A percentile compares a stretch with the other conserved stretches of the same genome.
Conservation (phyloP, 306 rosid genomes). For the Quercus aquifolioides region DNA sequence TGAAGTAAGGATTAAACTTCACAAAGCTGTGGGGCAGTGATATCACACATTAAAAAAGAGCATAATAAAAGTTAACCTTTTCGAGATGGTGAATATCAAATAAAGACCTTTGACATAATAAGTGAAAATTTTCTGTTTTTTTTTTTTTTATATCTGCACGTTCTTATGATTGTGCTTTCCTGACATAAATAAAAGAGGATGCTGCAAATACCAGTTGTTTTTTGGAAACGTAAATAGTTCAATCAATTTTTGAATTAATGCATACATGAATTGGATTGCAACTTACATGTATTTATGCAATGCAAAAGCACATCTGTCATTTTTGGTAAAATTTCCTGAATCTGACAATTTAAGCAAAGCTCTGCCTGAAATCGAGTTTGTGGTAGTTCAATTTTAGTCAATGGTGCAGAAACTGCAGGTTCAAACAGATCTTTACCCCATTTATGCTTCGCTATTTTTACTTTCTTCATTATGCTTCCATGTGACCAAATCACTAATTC, state of each 20-base stretch:
- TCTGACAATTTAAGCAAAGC: slow-evolving; percentile 25
- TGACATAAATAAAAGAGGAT: slow-evolving; percentile 39
- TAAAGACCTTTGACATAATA: slow-evolving; percentile 28
- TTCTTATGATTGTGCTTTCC: slow-evolving; percentile 40
- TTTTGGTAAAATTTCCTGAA: not conserved
- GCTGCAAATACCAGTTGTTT: slow-evolving; percentile 14
- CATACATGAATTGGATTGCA: not conserved
- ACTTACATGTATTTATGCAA: not conserved
- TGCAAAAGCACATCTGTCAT: slow-evolving; percentile 23
- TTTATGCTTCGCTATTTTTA: not conserved
- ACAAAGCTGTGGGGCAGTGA: not conserved
- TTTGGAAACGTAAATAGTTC: slow-evolving; percentile 18
- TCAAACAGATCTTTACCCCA: not conserved
- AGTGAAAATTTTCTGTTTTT: not conserved
- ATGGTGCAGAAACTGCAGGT: not conserved
- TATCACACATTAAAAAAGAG: not conserved
- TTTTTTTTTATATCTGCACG: slow-evolving; percentile 9
- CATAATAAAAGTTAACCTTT: slow-evolving; percentile 15
- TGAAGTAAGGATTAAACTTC: not conserved
- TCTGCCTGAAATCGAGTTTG: slow-evolving; percentile 23
- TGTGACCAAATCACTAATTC: not conserved
- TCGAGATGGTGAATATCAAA: slow-evolving; percentile 17
- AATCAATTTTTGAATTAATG: not conserved
- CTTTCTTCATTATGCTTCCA: not conserved
- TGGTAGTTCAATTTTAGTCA: too few relatives aligned